Base-by-base conservation (phyloP, 2,329 filamentous ascomycete genomes). In the Chaetomiaceae sp. region DNA sequence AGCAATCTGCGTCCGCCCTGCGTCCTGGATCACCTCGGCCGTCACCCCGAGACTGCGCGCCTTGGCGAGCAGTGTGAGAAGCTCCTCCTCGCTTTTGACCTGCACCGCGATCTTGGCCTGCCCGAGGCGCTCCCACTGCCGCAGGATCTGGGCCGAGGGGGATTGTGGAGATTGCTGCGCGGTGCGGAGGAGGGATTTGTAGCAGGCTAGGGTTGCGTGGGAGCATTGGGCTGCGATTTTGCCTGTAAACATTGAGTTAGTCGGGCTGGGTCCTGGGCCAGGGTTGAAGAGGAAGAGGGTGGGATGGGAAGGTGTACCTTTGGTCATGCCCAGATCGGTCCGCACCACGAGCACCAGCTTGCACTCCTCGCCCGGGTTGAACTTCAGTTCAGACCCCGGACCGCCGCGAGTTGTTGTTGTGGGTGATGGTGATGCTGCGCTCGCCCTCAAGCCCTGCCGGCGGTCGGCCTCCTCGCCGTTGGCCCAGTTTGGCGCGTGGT, bases 221-320 rank as follows among this genome's bases (percentile, higher is more conserved):
- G 87, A 88, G 73, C 88, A 92, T 73, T 97, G 94, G 7, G 94
- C 94, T 53, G 90, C 94, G 65, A 97, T 96, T 79, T 99, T 99
- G 65, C 92, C 92, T 96, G 59, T 42, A 49, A 25, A 43, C 14
- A 20, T 4, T 6, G n/a, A 6, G 27, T 20, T 8, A 33, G 33
- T 22, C 8, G 22, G 2, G 39, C 36, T 43, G 9, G 23, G 29
- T 44, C 31, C 1, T 25, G 9, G 12, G 6, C 6, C 11, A 27
- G 14, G 8, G 9, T 9, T 37, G 19, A 3, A 27, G 33, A 11
- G 33, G 22, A 19, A 5, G 27, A 5, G 38, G 17, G n/a, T 23
- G 43, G 34, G 4, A 5, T 12, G 33, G 39, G 19, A 27, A 31
- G 25, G 23, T 17, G 38, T 75, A 94, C 92, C 92, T 75, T 96